A percentile compares a stretch with the other conserved stretches of the same genome.
Conservation (phyloP, 495 filamentous ascomycete species). For the Talaromyces nanjingensis region DNA sequence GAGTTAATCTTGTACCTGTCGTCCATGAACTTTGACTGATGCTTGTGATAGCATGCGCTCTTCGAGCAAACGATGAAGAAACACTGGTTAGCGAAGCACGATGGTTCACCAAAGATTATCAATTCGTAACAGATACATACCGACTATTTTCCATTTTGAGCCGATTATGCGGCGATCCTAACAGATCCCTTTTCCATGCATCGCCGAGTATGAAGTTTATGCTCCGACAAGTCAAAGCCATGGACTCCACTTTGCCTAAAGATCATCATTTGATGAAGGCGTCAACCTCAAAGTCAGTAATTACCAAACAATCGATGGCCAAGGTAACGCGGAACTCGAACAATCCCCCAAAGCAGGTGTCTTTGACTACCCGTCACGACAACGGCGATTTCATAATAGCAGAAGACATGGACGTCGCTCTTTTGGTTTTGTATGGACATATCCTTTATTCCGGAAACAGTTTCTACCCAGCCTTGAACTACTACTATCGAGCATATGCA, state of each 20-base stretch:
- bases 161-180: conserved; percentile 49
- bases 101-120: conserved; percentile 80
- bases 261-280: conserved; percentile 16
- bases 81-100: conserved; percentile 57
- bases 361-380: conserved; percentile 43
- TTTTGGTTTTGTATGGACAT: conserved; percentile 83
- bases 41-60: conserved; percentile 58
- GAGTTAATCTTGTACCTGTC: conserved; percentile 19
- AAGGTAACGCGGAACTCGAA: conserved; percentile 9
- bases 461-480: conserved; percentile 78
- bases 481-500: conserved; percentile 81
- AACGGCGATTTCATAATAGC: conserved; percentile 40
- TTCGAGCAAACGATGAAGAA: conserved; percentile 73
- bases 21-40: conserved; percentile 14
- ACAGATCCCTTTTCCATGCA: conserved; percentile 45
- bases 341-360: conserved; percentile 40
- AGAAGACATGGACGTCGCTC: conserved; percentile 57
- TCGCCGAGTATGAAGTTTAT: conserved; percentile 77
- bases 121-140: conserved; percentile 78
- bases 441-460: conserved; percentile 72
- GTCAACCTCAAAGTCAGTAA: conserved; percentile 8
- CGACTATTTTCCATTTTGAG: conserved; percentile 69
- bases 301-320: neutral
- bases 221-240: conserved; percentile 80
- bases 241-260: conserved; percentile 57